A percentile compares a stretch with the other conserved stretches of the same genome.
phyloP scores from a whole-genome alignment of 768 basidiomycete genomes.

The Pleurotus tuoliensis region DNA sequence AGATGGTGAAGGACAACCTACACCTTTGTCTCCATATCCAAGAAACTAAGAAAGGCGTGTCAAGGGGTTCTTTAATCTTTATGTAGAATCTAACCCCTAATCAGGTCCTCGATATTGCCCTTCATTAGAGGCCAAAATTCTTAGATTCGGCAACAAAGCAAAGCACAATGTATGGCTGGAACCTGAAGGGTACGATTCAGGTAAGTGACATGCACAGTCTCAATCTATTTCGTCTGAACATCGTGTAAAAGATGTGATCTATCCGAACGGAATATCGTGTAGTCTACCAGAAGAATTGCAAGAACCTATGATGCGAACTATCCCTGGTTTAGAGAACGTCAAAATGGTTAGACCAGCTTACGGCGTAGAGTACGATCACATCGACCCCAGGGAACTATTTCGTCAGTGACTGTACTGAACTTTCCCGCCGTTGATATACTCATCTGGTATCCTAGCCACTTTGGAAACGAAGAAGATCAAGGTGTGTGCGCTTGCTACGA shows the following conservation, averaged over 20 bases:
- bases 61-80: neutral
- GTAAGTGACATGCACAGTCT: constrained; percentile 29
- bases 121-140: constrained; percentile 83
- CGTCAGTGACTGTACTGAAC: constrained; percentile 38
- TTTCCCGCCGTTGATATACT: no score
- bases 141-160: constrained; percentile 69
- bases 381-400: constrained; percentile 79
- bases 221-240: neutral
- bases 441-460: constrained; percentile 45
- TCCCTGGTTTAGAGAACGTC: constrained; percentile 81
- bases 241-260: constrained; percentile 61
- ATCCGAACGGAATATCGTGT: constrained; percentile 87
- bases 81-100: neutral
- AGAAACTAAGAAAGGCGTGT: constrained; percentile 77
- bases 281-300: constrained; percentile 86
- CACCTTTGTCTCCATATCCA: constrained; percentile 82
- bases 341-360: constrained; percentile 84
- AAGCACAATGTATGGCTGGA: constrained; percentile 84
- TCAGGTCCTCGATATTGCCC: constrained; percentile 90
- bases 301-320: constrained; percentile 76
- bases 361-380: constrained; percentile 90
- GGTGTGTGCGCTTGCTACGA: constrained; percentile 25
- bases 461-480: constrained; percentile 83
- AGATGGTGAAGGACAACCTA: constrained; percentile 70
- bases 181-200: constrained; percentile 88